phyloP scores from a whole-genome alignment of 1,139 yeast genomes.

The Lodderomyces theae region DNA sequence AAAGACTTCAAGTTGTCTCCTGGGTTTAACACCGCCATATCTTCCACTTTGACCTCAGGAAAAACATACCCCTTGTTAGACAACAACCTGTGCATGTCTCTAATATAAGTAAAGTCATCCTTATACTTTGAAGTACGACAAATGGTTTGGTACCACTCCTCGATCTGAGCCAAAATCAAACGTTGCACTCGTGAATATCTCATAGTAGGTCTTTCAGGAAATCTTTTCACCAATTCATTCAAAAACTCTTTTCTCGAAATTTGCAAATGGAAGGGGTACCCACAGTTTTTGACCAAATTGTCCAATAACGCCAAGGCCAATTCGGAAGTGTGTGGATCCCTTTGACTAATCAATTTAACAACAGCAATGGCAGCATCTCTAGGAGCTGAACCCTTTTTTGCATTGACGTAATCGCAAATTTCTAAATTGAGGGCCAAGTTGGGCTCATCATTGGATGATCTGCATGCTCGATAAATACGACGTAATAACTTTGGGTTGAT shows the following conservation, averaged over 20 bases:
- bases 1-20: slow-evolving; percentile 83
- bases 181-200: slow-evolving; percentile 81
- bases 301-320: slow-evolving; percentile 65
- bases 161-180: slow-evolving; percentile 82
- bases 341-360: slow-evolving; percentile 76
- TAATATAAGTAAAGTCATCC: slow-evolving; percentile 86
- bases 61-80: slow-evolving; percentile 85
- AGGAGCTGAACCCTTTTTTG: slow-evolving; percentile 87
- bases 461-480: slow-evolving; percentile 82
- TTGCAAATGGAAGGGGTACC: slow-evolving; percentile 94
- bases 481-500: slow-evolving; percentile 60
- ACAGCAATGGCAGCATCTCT: slow-evolving; percentile 93
- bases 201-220: slow-evolving; percentile 93
- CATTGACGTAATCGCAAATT: slow-evolving; percentile 89
- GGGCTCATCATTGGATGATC: slow-evolving; percentile 82
- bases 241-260: slow-evolving; percentile 92
- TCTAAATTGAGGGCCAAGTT: slow-evolving; percentile 85
- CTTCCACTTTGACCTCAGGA: slow-evolving; percentile 89
- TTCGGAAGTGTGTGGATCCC: slow-evolving; percentile 76
- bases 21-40: slow-evolving; percentile 93
- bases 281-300: slow-evolving; percentile 93
- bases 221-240: slow-evolving; percentile 86
- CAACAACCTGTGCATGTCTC: slow-evolving; percentile 92
- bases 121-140: slow-evolving; percentile 88
- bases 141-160: slow-evolving; percentile 96